Evolutionary conservation across 2,329 filamentous ascomycete genomes (phyloP).

Genomic region (Emmonsia crescens): DNA sequence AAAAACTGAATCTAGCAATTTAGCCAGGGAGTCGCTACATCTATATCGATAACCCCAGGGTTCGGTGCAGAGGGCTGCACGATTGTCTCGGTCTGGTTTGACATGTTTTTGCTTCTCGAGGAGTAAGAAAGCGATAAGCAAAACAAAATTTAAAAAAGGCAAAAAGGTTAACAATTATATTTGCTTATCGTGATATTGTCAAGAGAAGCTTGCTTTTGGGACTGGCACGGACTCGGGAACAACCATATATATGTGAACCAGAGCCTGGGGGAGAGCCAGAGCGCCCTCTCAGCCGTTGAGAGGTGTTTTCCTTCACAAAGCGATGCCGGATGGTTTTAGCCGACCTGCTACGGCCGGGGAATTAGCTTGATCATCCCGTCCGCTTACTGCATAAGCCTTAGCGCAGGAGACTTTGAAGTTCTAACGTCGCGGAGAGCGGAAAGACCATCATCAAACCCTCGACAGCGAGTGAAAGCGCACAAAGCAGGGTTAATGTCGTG

Average conservation of each 20-base stretch:
- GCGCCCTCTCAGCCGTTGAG: too few species aligned
- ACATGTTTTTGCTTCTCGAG: not conserved
- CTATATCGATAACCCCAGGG: not conserved
- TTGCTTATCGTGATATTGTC: not conserved
- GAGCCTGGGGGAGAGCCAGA: not conserved
- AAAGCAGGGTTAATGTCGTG: not conserved
- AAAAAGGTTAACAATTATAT: not conserved
- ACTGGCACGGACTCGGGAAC: not conserved
- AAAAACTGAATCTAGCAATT: not conserved
- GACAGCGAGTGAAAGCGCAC: not conserved
- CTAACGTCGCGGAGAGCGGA: not conserved
- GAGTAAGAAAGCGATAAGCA: not conserved
- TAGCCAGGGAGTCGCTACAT: not conserved
- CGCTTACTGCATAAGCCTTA: not conserved
- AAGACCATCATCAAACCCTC: not conserved
- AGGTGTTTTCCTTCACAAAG: not conserved
- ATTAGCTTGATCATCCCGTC: not conserved
- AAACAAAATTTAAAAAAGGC: not conserved
- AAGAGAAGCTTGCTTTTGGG: not conserved
- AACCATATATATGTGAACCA: not conserved
- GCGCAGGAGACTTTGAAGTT: not conserved
- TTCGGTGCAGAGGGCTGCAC: not conserved
- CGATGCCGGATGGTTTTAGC: not conserved
- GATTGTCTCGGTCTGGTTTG: not conserved
- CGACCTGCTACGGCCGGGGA: not conserved